Evolutionary conservation across 345 rosid genomes (phyloP), one percentile per base, ranked within the genome.

Genomic region (Ceriops tagal): DNA sequence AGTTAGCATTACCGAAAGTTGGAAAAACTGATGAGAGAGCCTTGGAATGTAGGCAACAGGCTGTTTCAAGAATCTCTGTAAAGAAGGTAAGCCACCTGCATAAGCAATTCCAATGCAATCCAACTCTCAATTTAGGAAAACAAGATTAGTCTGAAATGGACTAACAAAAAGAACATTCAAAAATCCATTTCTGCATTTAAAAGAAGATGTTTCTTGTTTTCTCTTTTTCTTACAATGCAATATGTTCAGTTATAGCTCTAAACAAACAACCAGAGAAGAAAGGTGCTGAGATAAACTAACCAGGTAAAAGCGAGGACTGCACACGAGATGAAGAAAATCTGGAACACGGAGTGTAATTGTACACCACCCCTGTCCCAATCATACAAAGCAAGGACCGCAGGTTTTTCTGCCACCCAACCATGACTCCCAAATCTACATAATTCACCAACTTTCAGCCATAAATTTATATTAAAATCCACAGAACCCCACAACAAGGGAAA

Each of bases 361-460:
- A 72, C 69, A 61, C 87, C 68, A 77, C 80, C 61, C 78, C 77
- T 67, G 72, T 85, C 61, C 80, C 83, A 64, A 82, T 78, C 52
- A 76, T 88, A 64, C 83, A 84, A 75, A 87, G 39, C 15, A 75
- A 69, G 2, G 70, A 68, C 72, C 81, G 96, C 46, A 92, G 71
- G 77, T 86, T 78, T 73, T 88, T 84, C 78, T 82, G 93, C 97
- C 96, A 89, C 21, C 85, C 88, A 77, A 81, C 89, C 98, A 88
- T 88, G 73, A 37, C 70, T 71, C 59, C 18, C 24, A 22, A 43
- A 43, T 43, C 49, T 43, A 3, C 49, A 13, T 13, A 43, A 43
- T 43, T 11, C 49, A 11, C 49, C 47, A 43, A 43, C 16, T 43
- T 39, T 43, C 15, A 43, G 49, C 18, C 49, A 43, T 13, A 43